Evolutionary conservation across 768 basidiomycete species (phyloP).

Genomic region (Coprinellus micaceus): DNA sequence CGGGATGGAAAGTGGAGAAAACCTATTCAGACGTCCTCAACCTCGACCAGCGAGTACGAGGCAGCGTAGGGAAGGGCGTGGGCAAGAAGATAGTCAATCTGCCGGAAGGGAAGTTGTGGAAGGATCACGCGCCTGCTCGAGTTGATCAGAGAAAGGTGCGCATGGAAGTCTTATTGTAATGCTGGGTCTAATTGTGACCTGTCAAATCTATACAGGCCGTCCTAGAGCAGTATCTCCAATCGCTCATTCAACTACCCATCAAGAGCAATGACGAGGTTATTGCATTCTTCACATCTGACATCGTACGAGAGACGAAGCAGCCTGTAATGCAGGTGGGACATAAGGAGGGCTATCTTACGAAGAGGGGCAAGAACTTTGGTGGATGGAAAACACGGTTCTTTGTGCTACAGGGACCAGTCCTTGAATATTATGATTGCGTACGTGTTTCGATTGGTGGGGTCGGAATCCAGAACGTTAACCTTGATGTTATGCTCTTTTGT

Average conservation of each 20-base stretch:
- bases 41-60: constrained; percentile 75
- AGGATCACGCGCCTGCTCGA: constrained; percentile 94
- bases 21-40: constrained; percentile 89
- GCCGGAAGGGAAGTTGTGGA: constrained; percentile 94
- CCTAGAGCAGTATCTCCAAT: constrained; percentile 84
- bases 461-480: constrained; percentile 13
- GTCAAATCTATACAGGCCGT: constrained; percentile 43
- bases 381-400: constrained; percentile 98
- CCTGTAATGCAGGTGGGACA: constrained; percentile 78
- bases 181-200: constrained; percentile 5
- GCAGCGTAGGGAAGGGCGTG: constrained; percentile 60
- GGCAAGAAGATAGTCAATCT: constrained; percentile 75
- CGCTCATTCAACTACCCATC: constrained; percentile 73
- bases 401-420: constrained; percentile 82
- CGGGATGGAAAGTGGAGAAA: constrained; percentile 85
- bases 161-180: constrained; percentile 5
- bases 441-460: constrained; percentile 32
- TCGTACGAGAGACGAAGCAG: constrained; percentile 71
- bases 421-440: constrained; percentile 96
- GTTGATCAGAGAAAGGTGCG: constrained; percentile 93
- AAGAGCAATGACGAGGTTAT: constrained; percentile 89
- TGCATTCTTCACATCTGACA: constrained; percentile 87
- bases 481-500: constrained; percentile 1
- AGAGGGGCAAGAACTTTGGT: constrained; percentile 96
- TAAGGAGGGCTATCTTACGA: constrained; percentile 95